Conservation (phyloP, 495 filamentous ascomycete species). For the Penicillium waksmanii region DNA sequence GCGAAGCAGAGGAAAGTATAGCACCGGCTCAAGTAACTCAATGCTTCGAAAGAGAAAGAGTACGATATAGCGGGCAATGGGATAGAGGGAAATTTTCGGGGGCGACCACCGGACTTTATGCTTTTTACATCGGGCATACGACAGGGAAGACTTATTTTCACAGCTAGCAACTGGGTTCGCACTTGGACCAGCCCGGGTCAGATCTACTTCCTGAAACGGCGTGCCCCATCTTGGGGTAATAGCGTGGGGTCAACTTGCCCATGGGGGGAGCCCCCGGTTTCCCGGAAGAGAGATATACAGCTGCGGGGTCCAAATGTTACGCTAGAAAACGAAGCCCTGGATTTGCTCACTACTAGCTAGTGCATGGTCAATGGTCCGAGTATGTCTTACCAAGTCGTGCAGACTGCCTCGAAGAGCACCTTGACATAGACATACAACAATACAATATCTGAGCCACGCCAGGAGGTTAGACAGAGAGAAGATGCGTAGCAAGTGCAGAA, state of each 20-base stretch:
- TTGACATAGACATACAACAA: too few species aligned
- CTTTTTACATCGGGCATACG: neutral
- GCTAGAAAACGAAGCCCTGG: neutral
- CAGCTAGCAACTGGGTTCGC: neutral
- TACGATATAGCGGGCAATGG: too few species aligned
- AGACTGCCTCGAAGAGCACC: neutral
- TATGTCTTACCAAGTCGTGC: neutral
- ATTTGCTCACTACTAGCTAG: neutral
- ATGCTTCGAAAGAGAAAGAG: too few species aligned
- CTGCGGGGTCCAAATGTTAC: neutral
- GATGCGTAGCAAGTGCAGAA: neutral
- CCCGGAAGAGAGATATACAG: neutral
- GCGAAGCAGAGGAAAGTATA: neutral
- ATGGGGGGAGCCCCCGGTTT: conserved; percentile 9
- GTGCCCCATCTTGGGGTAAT: conserved; percentile 4
- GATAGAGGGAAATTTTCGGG: neutral
- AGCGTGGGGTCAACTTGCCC: conserved; percentile 15
- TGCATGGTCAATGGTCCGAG: neutral
- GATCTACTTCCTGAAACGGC: conserved; percentile 20
- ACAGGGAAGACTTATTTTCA: neutral
- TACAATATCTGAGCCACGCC: too few species aligned
- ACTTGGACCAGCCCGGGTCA: neutral
- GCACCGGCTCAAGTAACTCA: too few species aligned
- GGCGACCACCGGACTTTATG: conserved; percentile 20
- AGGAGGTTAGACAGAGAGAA: too few species aligned